Base-by-base conservation (phyloP, 805 yeast genomes). In the Vanderwaltozyma polyspora region DNA sequence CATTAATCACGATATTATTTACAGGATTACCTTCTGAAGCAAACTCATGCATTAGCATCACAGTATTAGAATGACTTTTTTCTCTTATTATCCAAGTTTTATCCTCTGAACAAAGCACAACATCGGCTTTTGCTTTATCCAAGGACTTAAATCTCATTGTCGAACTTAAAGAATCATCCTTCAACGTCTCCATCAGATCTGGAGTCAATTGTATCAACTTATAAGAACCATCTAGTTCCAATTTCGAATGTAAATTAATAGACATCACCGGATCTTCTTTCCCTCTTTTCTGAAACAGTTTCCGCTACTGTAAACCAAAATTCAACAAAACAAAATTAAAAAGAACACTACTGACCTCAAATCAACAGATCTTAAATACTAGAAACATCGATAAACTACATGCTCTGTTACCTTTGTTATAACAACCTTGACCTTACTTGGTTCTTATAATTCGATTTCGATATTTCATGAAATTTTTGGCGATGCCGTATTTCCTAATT, bases 51-150 rank as follows among this genome's bases (percentile, higher is more conserved):
- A 73, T 51, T 16, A 86, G 40, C 44, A 85, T 52, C n/a, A 82
- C 76, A 4, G 89, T 71, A 54, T 89, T 86, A 6, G 95, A 81
- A 55, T 89, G 96, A 51, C 84, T 83, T 63, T 81, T 78, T 48
- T 80, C 87, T 34, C 84, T 66, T 13, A 86, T 46, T 29, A 65
- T 63, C 71, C 73, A 86, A 0, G 94, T 80, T 33, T 64, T 55
- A 19, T 58, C 43, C 3, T 58, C 44, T 1, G 89, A 71, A 38
- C 87, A 79, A 12, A 85, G 52, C 21, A 74, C 84, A 7, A 82
- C 70, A 29, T 66, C 68, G 4, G 60, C 41, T 2, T 48, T 48
- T 2, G 36, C 40, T 5, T 39, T 44, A 18, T 46, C 59, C 26
- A 49, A 44, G 5, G 56, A 63, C 41, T 50, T 64, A 40, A 47